A percentile compares a stretch with the other conserved stretches of the same genome.
Evolutionary conservation across 2,329 filamentous ascomycete species (phyloP).

Genomic region (Penicillium paneum): DNA sequence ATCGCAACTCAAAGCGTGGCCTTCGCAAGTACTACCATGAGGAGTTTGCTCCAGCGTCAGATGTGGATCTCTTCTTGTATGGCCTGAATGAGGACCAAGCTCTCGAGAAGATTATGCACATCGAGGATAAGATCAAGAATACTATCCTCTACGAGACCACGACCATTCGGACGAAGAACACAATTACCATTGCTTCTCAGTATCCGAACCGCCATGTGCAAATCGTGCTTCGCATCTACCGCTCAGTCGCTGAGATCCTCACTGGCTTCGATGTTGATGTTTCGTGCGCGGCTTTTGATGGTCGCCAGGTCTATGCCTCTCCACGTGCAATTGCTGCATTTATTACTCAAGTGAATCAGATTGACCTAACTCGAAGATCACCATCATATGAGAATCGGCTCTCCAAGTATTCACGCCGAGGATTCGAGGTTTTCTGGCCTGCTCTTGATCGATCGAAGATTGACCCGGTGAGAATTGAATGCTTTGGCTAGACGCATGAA

Average conservation of each 20-base stretch:
- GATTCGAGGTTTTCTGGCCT: constrained; percentile 81
- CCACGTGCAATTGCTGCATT: constrained; percentile 75
- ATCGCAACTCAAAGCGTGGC: constrained; percentile 60
- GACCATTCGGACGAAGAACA: constrained; percentile 79
- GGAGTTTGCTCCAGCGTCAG: constrained; percentile 74
- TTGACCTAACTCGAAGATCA: constrained; percentile 75
- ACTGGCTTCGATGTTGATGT: constrained; percentile 88
- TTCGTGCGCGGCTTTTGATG: constrained; percentile 76
- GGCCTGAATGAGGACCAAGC: constrained; percentile 73
- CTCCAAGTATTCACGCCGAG: constrained; percentile 78
- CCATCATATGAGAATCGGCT: constrained; percentile 85
- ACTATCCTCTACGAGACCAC: constrained; percentile 79
- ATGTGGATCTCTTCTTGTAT: constrained; percentile 84
- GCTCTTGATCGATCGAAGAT: constrained; percentile 69
- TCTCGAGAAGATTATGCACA: constrained; percentile 77
- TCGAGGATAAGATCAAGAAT: constrained; percentile 71
- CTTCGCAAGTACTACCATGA: constrained; percentile 74
- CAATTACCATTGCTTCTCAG: constrained; percentile 79
- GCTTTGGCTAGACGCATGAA: too few relatives aligned
- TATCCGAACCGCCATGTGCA: constrained; percentile 82
- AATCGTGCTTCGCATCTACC: constrained; percentile 82
- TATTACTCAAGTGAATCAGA: constrained; percentile 76
- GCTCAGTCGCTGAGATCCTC: constrained; percentile 77
- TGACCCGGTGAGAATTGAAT: constrained; percentile 55
- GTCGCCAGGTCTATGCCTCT: constrained; percentile 72